phyloP scores from a whole-genome alignment of 2,329 filamentous ascomycete genomes.

The Penicillium sclerotigenum region DNA sequence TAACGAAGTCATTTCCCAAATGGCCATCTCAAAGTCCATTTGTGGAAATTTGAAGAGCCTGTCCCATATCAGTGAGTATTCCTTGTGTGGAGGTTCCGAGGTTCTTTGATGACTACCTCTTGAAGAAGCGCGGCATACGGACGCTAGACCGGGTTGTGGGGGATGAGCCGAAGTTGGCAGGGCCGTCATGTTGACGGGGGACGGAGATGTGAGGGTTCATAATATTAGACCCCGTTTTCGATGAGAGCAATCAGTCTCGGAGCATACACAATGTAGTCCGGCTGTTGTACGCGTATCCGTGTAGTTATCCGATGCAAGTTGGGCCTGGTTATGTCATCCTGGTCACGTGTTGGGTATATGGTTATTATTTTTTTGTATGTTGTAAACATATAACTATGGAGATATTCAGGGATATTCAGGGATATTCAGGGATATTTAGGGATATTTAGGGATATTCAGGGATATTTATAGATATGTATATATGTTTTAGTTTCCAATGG shows the following conservation, averaged over 20 bases:
- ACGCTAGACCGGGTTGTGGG: conserved; percentile 52
- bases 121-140: conserved; percentile 65
- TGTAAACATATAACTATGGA: too few species aligned
- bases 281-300: conserved; percentile 1
- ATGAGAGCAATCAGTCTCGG: neutral
- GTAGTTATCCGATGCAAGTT: neutral
- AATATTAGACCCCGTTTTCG: conserved; percentile 9
- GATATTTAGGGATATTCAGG: too few species aligned
- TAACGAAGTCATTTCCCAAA: conserved; percentile 69
- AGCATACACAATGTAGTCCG: conserved; percentile 3
- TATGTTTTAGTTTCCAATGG: neutral
- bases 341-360: conserved; percentile 10
- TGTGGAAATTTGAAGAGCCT: conserved; percentile 68
- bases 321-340: conserved; percentile 10
- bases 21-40: conserved; percentile 72
- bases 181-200: conserved; percentile 55
- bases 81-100: neutral
- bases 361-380: too few species aligned
- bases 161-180: conserved; percentile 53
- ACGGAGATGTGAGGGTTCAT: conserved; percentile 62
- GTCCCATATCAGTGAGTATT: conserved; percentile 8
- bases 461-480: too few species aligned
- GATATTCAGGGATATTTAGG: too few species aligned
- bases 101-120: conserved; percentile 44
- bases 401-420: too few species aligned